phyloP scores from a whole-genome alignment of 2,329 filamentous ascomycete genomes.

The Clonostachys chloroleuca region DNA sequence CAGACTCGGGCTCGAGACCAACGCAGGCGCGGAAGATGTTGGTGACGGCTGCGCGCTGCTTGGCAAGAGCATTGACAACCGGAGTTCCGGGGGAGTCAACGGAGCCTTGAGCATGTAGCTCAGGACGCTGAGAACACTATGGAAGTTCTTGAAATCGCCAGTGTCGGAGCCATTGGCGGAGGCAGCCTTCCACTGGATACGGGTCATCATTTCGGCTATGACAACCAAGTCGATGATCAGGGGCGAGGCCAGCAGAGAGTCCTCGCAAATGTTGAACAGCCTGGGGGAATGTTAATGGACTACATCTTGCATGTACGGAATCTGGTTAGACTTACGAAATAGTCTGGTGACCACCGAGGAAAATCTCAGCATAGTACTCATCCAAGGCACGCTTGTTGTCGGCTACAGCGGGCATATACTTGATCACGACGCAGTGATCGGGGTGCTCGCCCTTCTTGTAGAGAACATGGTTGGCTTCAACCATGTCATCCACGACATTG shows the following conservation, averaged over 20 bases:
- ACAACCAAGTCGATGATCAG: conserved; percentile 96
- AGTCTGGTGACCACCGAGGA: conserved; percentile 96
- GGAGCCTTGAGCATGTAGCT: conserved; percentile 99
- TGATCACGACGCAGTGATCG: conserved; percentile 98
- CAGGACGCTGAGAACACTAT: conserved; percentile 92
- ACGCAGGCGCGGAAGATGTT: conserved; percentile 99
- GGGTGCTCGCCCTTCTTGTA: conserved; percentile 93
- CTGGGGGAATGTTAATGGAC: conserved; percentile 30
- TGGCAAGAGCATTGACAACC: conserved; percentile 90
- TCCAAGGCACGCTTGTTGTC: conserved; percentile 99
- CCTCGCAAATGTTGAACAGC: conserved; percentile 98
- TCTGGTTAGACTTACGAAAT: conserved; percentile 58
- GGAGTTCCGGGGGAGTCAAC: conserved; percentile 91
- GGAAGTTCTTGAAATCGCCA: conserved; percentile 84
- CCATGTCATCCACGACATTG: conserved; percentile 99
- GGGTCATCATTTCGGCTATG: conserved; percentile 96
- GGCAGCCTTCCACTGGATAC: conserved; percentile 81
- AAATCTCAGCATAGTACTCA: conserved; percentile 99
- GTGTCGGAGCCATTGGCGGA: conserved; percentile 40
- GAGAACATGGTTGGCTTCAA: conserved; percentile 86
- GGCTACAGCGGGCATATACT: conserved; percentile 98
- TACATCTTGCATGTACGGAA: background rate
- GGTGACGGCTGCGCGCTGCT: conserved; percentile 90
- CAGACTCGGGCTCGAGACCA: conserved; percentile 92
- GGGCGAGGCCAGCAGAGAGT: conserved; percentile 91